Evolutionary conservation across 495 filamentous ascomycete species (phyloP).

Genomic region (Daldinia caldariorum): DNA sequence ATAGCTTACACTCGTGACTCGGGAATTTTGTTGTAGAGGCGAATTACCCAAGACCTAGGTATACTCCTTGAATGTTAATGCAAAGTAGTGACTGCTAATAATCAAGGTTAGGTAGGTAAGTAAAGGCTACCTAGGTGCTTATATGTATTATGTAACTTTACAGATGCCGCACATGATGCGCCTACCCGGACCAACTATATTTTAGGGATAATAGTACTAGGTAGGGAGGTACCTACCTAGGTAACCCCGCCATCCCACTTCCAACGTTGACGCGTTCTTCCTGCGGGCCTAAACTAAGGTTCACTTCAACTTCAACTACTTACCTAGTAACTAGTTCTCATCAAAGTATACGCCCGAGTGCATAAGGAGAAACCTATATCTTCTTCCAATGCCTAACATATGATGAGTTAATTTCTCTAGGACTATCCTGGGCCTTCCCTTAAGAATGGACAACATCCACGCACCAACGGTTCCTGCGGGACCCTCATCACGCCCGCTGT

Average conservation of each 20-base stretch:
- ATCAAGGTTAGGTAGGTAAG: no score
- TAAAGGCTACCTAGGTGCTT: no score
- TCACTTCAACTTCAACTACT: slow-evolving; percentile 17
- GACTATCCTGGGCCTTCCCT: slow-evolving; percentile 45
- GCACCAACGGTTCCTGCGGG: slow-evolving; percentile 79
- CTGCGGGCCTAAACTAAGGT: slow-evolving; percentile 18
- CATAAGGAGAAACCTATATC: background rate
- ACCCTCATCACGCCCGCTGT: slow-evolving; percentile 65
- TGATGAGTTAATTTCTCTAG: slow-evolving; percentile 29
- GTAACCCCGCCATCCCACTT: slow-evolving; percentile 35
- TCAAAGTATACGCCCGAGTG: background rate
- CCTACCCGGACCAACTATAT: no score
- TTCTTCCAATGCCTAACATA: slow-evolving; percentile 5
- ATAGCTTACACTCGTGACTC: no score
- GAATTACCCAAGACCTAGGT: no score
- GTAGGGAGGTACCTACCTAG: background rate
- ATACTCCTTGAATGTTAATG: no score
- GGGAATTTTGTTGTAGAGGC: no score
- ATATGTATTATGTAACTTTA: no score
- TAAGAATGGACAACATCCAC: slow-evolving; percentile 75
- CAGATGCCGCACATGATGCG: no score
- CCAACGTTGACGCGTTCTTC: slow-evolving; percentile 30
- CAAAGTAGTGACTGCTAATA: no score
- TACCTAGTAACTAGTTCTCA: background rate
- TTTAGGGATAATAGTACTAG: no score